Conservation (phyloP, 805 yeast species). For the Candida ovalis region DNA sequence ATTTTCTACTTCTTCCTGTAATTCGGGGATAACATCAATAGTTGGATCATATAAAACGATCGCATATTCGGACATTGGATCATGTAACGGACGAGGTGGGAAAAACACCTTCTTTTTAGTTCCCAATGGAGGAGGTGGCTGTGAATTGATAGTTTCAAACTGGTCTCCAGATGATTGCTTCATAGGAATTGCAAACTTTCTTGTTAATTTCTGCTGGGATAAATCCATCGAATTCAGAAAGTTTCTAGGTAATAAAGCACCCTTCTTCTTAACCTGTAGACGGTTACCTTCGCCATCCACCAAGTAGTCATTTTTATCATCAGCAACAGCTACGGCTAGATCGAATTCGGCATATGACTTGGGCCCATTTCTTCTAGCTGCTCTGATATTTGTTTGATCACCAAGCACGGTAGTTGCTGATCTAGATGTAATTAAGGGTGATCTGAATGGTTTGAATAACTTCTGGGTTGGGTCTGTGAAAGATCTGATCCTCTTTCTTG, state of each 20-base stretch:
- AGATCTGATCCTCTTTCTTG: conserved; percentile 51
- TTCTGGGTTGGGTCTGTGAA: conserved; percentile 48
- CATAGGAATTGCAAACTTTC: conserved; percentile 62
- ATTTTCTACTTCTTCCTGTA: conserved; percentile 27
- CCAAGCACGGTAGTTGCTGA: conserved; percentile 12
- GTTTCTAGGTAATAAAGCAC: conserved; percentile 61
- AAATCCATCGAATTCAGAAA: conserved; percentile 37
- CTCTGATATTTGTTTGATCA: conserved; percentile 20
- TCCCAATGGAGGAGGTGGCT: conserved; percentile 79
- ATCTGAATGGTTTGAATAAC: conserved; percentile 63
- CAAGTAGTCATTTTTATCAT: conserved; percentile 26
- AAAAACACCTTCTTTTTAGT: conserved; percentile 63
- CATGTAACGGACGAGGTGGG: conserved; percentile 92
- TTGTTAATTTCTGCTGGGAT: conserved; percentile 39
- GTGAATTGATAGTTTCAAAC: conserved; percentile 22
- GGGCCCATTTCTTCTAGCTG: conserved; percentile 32
- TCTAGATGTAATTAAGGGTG: conserved; percentile 44
- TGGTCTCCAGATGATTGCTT: conserved; percentile 36
- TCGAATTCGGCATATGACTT: conserved; percentile 39
- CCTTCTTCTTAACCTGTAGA: conserved; percentile 36
- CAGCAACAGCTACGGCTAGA: conserved; percentile 21
- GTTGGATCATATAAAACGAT: conserved; percentile 95
- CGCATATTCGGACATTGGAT: conserved; percentile 90
- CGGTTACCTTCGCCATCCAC: conserved; percentile 29
- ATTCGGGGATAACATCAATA: conserved; percentile 53